These are phyloP conservation scores for Neurospora cerealis DNA, from an alignment of 495 filamentous ascomycete species.

Conservation along the genomic window DNA sequence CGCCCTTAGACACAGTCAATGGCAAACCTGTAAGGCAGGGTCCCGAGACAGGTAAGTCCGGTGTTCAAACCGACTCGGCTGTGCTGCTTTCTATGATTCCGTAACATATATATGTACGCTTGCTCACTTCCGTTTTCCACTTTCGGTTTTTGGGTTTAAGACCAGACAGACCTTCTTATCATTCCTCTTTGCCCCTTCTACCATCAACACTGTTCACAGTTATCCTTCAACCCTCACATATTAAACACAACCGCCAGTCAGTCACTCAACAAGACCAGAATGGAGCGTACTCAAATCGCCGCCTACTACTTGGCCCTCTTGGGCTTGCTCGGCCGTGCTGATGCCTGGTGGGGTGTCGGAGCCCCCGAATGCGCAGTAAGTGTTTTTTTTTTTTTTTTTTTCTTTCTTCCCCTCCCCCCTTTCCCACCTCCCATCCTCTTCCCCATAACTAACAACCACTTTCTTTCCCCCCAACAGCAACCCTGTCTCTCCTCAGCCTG, in stretches of 20 bases:
- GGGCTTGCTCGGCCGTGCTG: conserved; percentile 7
- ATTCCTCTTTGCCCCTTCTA: not conserved
- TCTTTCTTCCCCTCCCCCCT: not conserved
- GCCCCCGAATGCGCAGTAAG: conserved; percentile 37
- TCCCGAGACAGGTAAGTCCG: not conserved
- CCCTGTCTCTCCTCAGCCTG: conserved; percentile 34
- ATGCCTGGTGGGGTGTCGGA: conserved; percentile 27
- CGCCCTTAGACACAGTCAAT: not conserved
- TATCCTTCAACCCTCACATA: not conserved
- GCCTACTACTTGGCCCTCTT: conserved; percentile 9
- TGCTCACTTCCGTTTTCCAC: not conserved
- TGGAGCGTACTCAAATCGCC: not conserved
- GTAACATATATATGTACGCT: not conserved
- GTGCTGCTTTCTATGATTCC: not conserved
- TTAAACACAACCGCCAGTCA: not conserved
- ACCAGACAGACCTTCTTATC: not conserved
- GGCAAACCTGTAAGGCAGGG: not conserved
- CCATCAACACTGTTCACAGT: not conserved
- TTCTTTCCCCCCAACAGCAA: conserved; percentile 17
- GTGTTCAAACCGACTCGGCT: not conserved
- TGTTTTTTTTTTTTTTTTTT: too few relatives aligned
- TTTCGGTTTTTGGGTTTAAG: not conserved
- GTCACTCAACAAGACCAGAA: not conserved
- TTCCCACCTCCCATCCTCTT: not conserved
- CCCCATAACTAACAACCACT: not conserved